Conservation (phyloP, 805 yeast species). For the Cyberlindnera mrakii region DNA sequence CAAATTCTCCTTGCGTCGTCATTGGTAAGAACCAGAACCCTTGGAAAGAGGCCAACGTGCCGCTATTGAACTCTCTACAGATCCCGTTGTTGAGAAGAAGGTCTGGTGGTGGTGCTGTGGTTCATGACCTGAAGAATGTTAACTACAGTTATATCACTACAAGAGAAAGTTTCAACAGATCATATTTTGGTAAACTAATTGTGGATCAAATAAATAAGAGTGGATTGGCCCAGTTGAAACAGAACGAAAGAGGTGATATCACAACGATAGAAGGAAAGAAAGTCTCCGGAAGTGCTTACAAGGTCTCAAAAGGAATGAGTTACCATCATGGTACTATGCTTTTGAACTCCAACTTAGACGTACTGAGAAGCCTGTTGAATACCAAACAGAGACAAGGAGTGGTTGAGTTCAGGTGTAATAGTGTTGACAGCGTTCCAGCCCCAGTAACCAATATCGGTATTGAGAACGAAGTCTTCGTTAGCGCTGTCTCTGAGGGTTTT, state of each 20-base stretch:
- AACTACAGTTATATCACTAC: constrained; percentile 80
- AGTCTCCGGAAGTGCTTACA: constrained; percentile 91
- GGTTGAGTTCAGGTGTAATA: constrained; percentile 34
- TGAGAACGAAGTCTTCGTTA: constrained; percentile 38
- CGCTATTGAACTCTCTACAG: constrained; percentile 38
- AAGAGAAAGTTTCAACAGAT: constrained; percentile 57
- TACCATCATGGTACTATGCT: constrained; percentile 98
- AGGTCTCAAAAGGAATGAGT: constrained; percentile 72
- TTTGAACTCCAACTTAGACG: constrained; percentile 55
- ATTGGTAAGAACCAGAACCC: constrained; percentile 96
- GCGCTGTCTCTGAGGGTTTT: constrained; percentile 25
- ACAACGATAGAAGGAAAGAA: constrained; percentile 45
- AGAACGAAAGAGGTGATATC: constrained; percentile 81
- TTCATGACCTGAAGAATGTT: constrained; percentile 85
- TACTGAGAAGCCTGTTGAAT: constrained; percentile 53
- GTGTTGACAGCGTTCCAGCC: constrained; percentile 75
- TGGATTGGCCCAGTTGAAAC: constrained; percentile 26
- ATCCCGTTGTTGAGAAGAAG: constrained; percentile 71
- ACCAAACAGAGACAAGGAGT: constrained; percentile 31
- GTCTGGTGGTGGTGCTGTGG: constrained; percentile 97
- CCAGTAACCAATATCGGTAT: constrained; percentile 65
- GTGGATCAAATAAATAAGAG: constrained; percentile 25
- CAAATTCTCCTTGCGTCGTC: constrained; percentile 81
- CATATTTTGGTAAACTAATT: constrained; percentile 29
- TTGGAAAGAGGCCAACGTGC: constrained; percentile 76